These are phyloP conservation scores for Tilletia horrida DNA, from an alignment of 1,284 basidiomycete species.

Conservation along the genomic window DNA sequence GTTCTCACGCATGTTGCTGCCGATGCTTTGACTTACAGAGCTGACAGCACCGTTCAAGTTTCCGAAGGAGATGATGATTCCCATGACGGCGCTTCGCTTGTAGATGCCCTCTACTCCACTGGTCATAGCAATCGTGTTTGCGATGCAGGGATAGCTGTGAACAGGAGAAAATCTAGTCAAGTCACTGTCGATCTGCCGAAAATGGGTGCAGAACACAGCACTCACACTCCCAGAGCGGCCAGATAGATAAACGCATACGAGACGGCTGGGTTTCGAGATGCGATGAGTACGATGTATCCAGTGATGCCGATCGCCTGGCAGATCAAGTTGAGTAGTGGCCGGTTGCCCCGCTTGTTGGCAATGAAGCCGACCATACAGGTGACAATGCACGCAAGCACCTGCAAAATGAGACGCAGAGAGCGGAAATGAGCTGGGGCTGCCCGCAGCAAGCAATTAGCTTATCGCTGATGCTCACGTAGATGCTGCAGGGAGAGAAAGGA, in stretches of 20 bases:
- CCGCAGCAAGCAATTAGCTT: background rate
- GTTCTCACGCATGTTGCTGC: background rate
- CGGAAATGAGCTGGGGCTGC: no score
- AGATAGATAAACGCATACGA: slow-evolving; percentile 70
- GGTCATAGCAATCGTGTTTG: slow-evolving; percentile 70
- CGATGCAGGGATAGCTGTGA: slow-evolving; percentile 67
- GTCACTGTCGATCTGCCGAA: background rate
- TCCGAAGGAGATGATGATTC: slow-evolving; percentile 45
- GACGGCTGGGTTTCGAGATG: slow-evolving; percentile 58
- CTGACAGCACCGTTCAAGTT: slow-evolving; percentile 62
- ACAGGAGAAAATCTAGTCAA: background rate
- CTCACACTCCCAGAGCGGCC: slow-evolving; percentile 43
- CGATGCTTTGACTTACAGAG: slow-evolving; percentile 53
- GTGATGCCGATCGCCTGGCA: slow-evolving; percentile 55
- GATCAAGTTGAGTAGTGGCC: slow-evolving; percentile 64
- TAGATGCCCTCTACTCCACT: slow-evolving; percentile 71
- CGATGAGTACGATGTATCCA: slow-evolving; percentile 69
- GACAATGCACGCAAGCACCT: slow-evolving; percentile 61
- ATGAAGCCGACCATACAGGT: slow-evolving; percentile 66
- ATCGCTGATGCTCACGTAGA: background rate
- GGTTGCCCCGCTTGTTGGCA: slow-evolving; percentile 64
- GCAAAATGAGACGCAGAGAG: background rate
- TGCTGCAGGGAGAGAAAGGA: background rate
- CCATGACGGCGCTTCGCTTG: slow-evolving; percentile 68
- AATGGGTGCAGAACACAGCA: background rate